Conservation (phyloP, 257 asterid genomes). For the Avicennia marina region DNA sequence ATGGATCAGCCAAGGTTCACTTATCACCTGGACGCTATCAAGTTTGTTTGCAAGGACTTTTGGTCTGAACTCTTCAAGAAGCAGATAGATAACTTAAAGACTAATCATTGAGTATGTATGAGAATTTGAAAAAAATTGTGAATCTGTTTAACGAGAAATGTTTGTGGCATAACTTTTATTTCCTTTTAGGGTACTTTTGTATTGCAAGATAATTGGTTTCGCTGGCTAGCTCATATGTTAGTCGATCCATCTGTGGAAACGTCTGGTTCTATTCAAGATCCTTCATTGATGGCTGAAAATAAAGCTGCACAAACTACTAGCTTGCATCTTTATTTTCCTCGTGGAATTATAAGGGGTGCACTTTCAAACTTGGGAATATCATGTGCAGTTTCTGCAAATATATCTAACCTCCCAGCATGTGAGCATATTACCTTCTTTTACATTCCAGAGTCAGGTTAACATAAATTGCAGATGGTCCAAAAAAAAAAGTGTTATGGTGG, state of each 20-base stretch:
- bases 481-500: too few relatives aligned
- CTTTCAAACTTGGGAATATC: constrained; percentile 97
- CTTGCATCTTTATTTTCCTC: constrained; percentile 95
- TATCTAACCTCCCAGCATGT: constrained; percentile 93
- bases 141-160: constrained; percentile 5
- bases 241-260: constrained; percentile 69
- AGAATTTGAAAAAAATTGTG: constrained; percentile 5
- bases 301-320: constrained; percentile 81
- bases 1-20: constrained; percentile 94
- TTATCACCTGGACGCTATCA: constrained; percentile 92
- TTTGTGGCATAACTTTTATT: constrained; percentile 8
- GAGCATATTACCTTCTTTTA: constrained; percentile 30
- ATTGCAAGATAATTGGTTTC: constrained; percentile 85
- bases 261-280: constrained; percentile 81
- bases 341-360: constrained; percentile 97
- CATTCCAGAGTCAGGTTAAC: not conserved
- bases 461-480: not conserved
- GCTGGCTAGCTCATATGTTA: constrained; percentile 88
- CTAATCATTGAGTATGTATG: constrained; percentile 86
- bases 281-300: constrained; percentile 87
- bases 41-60: constrained; percentile 96
- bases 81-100: constrained; percentile 95
- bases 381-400: constrained; percentile 99
- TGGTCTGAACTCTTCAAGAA: constrained; percentile 99
- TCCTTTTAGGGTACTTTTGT: constrained; percentile 82